Evolutionary conservation across 163 green algal species (phyloP).

Genomic region (Volvox carteri): DNA sequence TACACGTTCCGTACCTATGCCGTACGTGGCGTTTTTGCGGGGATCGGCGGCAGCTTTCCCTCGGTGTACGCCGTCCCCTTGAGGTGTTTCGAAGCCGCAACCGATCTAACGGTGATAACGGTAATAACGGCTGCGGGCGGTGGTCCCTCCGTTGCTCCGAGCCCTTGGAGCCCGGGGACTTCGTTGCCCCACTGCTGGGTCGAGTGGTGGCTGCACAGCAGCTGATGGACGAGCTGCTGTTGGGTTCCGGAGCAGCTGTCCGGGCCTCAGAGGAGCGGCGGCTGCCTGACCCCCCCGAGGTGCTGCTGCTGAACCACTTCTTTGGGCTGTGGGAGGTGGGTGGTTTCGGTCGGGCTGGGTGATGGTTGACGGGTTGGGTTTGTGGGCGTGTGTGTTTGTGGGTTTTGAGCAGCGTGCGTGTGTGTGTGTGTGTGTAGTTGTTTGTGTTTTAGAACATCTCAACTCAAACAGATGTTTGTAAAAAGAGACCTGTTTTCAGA

Average conservation of each 20-base stretch:
- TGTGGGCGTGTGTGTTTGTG: background rate
- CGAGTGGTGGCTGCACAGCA: background rate
- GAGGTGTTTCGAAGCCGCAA: slow-evolving; percentile 40
- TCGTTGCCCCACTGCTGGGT: slow-evolving; percentile 34
- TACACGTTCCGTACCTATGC: background rate
- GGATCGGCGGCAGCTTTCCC: background rate
- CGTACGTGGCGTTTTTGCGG: background rate
- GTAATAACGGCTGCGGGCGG: too few relatives aligned
- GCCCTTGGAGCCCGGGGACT: background rate
- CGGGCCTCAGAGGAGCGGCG: background rate
- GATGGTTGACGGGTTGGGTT: background rate
- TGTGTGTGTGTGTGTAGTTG: background rate
- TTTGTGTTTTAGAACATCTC: background rate
- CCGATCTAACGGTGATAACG: too few relatives aligned
- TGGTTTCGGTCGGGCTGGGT: background rate
- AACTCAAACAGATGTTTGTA: too few relatives aligned
- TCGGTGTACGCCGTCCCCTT: background rate
- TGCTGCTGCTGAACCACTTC: slow-evolving; percentile 40
- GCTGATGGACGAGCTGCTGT: background rate
- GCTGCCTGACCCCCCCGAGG: background rate
- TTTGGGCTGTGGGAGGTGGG: slow-evolving; percentile 29
- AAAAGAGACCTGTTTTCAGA: too few relatives aligned
- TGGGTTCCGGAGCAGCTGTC: background rate
- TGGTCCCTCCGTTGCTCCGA: slow-evolving; percentile 27
- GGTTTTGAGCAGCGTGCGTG: background rate